Percentiles rank a stretch among this genome's conserved stretches.
These are phyloP conservation scores for Lupinus albus DNA, from an alignment of 306 rosid genomes.

Conservation along the genomic window DNA sequence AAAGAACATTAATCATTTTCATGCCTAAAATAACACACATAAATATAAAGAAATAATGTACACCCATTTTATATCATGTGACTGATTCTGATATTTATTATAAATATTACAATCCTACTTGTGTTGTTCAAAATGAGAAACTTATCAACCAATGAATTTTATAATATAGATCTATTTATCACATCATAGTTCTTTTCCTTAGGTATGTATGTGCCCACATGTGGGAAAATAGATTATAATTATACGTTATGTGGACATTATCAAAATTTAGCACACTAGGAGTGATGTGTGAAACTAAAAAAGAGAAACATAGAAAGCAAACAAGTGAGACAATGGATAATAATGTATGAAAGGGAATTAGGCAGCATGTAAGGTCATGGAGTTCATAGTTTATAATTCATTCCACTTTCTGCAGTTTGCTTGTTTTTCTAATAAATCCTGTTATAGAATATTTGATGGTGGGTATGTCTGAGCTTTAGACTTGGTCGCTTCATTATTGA, in stretches of 20 bases:
- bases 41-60: conserved; percentile 36
- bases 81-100: conserved; percentile 31
- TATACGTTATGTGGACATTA: conserved; percentile 12
- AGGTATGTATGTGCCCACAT: neutral
- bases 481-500: conserved; percentile 25
- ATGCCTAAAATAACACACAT: conserved; percentile 29
- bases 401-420: conserved; percentile 35
- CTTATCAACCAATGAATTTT: neutral
- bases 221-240: conserved; percentile 17
- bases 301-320: conserved; percentile 30
- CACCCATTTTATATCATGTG: conserved; percentile 29
- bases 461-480: conserved; percentile 14
- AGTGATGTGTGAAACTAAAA: conserved; percentile 10
- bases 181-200: conserved; percentile 1
- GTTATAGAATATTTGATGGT: conserved; percentile 33
- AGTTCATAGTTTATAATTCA: conserved; percentile 33
- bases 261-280: conserved; percentile 25
- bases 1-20: conserved; percentile 31
- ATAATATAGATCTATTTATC: conserved; percentile 1
- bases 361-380: conserved; percentile 40
- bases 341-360: conserved; percentile 35
- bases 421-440: conserved; percentile 24
- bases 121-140: conserved; percentile 1
- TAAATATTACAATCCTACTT: conserved; percentile 21
- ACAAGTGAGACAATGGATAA: conserved; percentile 36